phyloP scores from a whole-genome alignment of 164 flowering plant species.

The Dillenia turbinata region DNA sequence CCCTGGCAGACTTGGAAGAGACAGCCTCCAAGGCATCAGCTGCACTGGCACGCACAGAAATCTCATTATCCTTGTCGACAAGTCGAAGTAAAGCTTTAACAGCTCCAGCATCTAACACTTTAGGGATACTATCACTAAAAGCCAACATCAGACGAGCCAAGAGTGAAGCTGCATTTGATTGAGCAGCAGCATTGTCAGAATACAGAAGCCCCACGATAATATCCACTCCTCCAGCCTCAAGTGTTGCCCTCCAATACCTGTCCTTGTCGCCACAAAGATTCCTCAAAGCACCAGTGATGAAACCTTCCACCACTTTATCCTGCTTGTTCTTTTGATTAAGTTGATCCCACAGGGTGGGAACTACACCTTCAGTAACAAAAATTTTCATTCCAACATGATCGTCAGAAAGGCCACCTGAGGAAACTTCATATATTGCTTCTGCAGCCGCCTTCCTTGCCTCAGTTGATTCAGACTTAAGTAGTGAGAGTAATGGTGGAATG shows the following conservation, averaged over 20 bases:
- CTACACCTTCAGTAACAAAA: constrained; percentile 88
- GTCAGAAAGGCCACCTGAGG: constrained; percentile 73
- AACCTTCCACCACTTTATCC: constrained; percentile 83
- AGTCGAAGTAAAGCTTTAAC: constrained; percentile 58
- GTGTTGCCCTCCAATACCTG: constrained; percentile 69
- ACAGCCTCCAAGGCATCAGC: constrained; percentile 86
- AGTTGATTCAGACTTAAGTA: constrained; percentile 60
- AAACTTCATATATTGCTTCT: constrained; percentile 79
- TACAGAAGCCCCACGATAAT: constrained; percentile 73
- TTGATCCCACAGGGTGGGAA: constrained; percentile 83
- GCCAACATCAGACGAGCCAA: constrained; percentile 76
- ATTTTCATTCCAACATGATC: constrained; percentile 89
- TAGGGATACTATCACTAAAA: constrained; percentile 72
- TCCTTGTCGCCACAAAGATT: constrained; percentile 89
- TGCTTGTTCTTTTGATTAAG: constrained; percentile 56
- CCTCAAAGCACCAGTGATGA: constrained; percentile 79
- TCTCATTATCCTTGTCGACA: constrained; percentile 55
- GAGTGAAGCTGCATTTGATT: constrained; percentile 95
- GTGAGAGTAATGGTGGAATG: constrained; percentile 77
- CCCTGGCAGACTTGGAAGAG: constrained; percentile 56
- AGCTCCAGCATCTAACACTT: constrained; percentile 75
- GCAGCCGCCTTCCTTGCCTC: constrained; percentile 88
- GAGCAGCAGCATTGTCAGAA: constrained; percentile 66
- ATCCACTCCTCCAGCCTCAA: constrained; percentile 83
- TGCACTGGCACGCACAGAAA: constrained; percentile 80